A percentile compares a stretch with the other conserved stretches of the same genome.
Evolutionary conservation across 176 grass and related monocot species (phyloP).

Genomic region (Oryza australiensis): DNA sequence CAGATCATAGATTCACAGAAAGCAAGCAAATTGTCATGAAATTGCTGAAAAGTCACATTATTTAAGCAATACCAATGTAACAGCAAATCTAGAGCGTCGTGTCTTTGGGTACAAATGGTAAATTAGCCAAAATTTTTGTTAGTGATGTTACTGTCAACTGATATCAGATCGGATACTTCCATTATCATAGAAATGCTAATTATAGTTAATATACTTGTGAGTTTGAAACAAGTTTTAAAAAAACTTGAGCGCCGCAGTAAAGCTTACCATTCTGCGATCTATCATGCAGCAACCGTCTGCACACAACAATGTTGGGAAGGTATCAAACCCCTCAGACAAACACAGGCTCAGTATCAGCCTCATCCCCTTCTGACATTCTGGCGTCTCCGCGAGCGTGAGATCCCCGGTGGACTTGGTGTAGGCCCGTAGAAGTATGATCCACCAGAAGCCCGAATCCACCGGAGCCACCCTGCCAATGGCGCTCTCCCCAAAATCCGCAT

Average conservation of each 20-base stretch:
- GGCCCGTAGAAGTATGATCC: conserved; percentile 73
- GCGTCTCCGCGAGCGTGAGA: conserved; percentile 56
- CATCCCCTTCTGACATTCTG: conserved; percentile 77
- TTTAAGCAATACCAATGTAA: neutral
- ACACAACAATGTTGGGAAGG: conserved; percentile 66
- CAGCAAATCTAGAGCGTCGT: neutral
- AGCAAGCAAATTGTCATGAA: conserved; percentile 11
- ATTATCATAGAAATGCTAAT: neutral
- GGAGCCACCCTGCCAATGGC: conserved; percentile 70
- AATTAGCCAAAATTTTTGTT: neutral
- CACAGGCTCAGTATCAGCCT: conserved; percentile 69
- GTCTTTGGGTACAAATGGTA: neutral
- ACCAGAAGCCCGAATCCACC: conserved; percentile 66
- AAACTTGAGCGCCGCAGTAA: neutral
- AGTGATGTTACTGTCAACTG: neutral
- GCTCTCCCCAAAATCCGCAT: conserved; percentile 71
- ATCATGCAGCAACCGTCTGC: conserved; percentile 73
- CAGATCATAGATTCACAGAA: neutral
- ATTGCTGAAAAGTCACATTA: neutral
- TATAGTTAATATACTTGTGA: neutral
- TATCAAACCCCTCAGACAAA: conserved; percentile 68
- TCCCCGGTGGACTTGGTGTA: conserved; percentile 74
- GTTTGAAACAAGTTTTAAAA: neutral
- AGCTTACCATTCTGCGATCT: conserved; percentile 74
- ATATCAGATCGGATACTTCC: neutral